Evolutionary conservation across 1,284 basidiomycete species (phyloP), one percentile per base, ranked within the genome.

Genomic region (Marasmius sp.): DNA sequence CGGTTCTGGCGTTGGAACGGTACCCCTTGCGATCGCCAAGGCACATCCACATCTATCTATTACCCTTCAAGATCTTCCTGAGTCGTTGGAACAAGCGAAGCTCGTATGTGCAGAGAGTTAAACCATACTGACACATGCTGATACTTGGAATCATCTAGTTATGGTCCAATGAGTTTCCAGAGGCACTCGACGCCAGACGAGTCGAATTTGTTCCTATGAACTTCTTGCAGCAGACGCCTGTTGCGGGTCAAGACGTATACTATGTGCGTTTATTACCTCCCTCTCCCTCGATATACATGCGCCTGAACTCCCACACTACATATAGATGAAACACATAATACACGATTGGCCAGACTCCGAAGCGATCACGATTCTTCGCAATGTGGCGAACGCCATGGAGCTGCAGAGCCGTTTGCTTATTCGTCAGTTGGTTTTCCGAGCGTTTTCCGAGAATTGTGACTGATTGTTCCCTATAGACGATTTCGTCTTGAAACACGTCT

Each of bases 321-420:
- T 18, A 8, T 33, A 63, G 59, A 47, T 63, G 59, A 60, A 51
- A 16, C 51, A 58, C 50, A 57, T 63, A 11, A 37, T 62, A n/a
- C 56, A 58, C 39, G 52, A 62, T 38, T 62, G 62, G 62, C 62
- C 59, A 1, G 62, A 63, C 41, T 4, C 37, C 7, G 59, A 58
- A 6, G 55, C 49, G 12, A 43, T 60, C 6, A 38, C 20, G 4
- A 63, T 63, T 37, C 45, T 63, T 20, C 36, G 49, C n/a, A 57
- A 45, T 36, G 56, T 63, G 10, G 38, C 50, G 8, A 47, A 38
- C 6, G 62, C 27, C 5, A 58, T 63, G 50, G 33, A 37, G 10
- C 49, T 37, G 2, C 43, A n/a, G 18, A 63, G 62, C 22, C 38
- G 59, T 8, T 27, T 63, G 14, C 45, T 63, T n/a, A 33, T 63